These are phyloP conservation scores for Astragalus membranaceus DNA, from an alignment of 306 rosid genomes.

Conservation along the genomic window DNA sequence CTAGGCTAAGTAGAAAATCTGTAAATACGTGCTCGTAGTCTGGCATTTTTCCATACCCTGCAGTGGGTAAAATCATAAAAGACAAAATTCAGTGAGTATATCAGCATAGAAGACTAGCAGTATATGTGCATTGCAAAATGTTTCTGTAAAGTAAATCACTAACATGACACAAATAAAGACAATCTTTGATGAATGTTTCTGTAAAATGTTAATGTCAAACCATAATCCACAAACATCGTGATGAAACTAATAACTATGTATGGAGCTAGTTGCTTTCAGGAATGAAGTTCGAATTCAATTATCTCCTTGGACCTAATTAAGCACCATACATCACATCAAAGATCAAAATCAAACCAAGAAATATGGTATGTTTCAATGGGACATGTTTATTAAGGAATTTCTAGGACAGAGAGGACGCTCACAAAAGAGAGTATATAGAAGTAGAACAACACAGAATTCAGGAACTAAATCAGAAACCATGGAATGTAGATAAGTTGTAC, in stretches of 20 bases:
- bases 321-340: not conserved
- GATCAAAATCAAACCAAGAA: not conserved
- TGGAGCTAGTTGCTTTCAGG: too few relatives aligned
- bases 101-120: not conserved
- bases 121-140: too few relatives aligned
- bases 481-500: constrained; percentile 8
- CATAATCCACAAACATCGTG: too few relatives aligned
- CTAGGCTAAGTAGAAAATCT: constrained; percentile 41
- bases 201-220: too few relatives aligned
- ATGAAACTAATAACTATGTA: too few relatives aligned
- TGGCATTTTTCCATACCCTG: constrained; percentile 51
- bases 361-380: not conserved
- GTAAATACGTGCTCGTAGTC: constrained; percentile 44
- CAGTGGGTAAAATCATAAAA: not conserved
- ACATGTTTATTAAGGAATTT: not conserved
- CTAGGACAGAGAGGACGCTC: not conserved
- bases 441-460: not conserved
- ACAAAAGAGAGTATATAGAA: not conserved
- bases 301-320: not conserved
- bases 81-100: not conserved
- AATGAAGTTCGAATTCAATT: not conserved
- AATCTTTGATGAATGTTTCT: too few relatives aligned
- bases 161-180: too few relatives aligned
- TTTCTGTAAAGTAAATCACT: too few relatives aligned
- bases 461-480: not conserved